Evolutionary conservation across 1,139 yeast genomes (phyloP), one percentile per base, ranked within the genome.

Genomic region (Blastobotrys persicus): DNA sequence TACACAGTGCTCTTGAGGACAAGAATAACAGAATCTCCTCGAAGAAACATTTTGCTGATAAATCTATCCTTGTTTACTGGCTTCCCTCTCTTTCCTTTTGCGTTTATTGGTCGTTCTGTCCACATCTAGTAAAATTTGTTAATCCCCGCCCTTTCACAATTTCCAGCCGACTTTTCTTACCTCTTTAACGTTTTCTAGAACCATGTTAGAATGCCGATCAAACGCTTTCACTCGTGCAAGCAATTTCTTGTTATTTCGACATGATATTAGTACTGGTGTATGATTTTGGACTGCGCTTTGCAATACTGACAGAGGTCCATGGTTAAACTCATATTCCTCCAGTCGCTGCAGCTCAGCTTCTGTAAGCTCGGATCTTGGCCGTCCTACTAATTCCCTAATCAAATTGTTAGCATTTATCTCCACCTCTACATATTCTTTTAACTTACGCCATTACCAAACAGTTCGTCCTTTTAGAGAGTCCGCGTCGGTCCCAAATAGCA

Each of bases 21-120:
- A 35, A 92, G 83, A 52, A 92, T 87, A 28, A 92, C 96, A 0
- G 96, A 86, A 68, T 92, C 99, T 0, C 99, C 99, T 67, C 99
- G 78, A 48, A 92, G 73, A 63, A 92, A 94, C 80, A 92, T 75
- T 69, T 92, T 92, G 55, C 91, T 80, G 12, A 92, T 82, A 64
- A 88, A 92, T 59, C 98, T 71, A 65, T 94, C 98, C 61, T 83
- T 82, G 50, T 87, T 75, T 4, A 85, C 77, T 1, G 83, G 74
- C 61, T 83, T 81, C 40, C 86, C 85, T 58, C 80, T 81, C 61
- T 85, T 85, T 1, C 92, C 91, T 59, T 82, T 82, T 44, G 77
- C 70, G 52, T 77, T 81, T 60, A 79, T 74, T 32, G 85, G 79
- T 1, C 74, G 73, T 60, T 88, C 96, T 0, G 87, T 81, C 96